Evolutionary conservation across 2,329 filamentous ascomycete species (phyloP), one percentile per base, ranked within the genome.

Genomic region (Alternaria sp.): DNA sequence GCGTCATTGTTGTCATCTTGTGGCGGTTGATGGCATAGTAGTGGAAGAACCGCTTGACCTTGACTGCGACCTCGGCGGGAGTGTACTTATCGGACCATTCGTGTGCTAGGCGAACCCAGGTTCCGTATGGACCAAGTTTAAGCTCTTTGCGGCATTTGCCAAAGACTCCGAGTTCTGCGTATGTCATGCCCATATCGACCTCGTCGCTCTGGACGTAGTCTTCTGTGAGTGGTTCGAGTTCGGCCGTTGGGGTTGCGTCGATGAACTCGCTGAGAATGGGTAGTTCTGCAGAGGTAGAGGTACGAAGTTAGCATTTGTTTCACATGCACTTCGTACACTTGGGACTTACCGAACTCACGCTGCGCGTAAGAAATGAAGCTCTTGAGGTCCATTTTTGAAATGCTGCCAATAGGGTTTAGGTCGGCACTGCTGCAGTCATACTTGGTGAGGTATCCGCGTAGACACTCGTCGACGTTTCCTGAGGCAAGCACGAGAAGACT

Each of bases 381-480:
- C 76, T 91, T 92, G 2, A 93, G 81, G 70, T 94, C 91, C 2
- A 84, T 87, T 77, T 93, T 93, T 61, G 82, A 85, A 60, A 89
- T 87, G 11, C 79, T 79, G 23, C 84, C 89, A 55, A 91, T 89
- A 4, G 89, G 89, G 69, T 90, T 81, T 65, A 81, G 81, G 43
- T 71, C 68, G 15, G 83, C 83, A n/a, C 77, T 80, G 8, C 73
- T 79, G 71, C 85, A 87, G 74, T 92, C 90, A 72, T 92, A 92
- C 78, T 92, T 92, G n/a, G 90, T 92, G 21, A 91, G 81, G 75
- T 92, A 80, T 28, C 84, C 85, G 26, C 85, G 81, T 25, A 87
- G 78, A 64, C 81, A 82, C 69, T 87, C 67, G 69, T 87, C 89
- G 8, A 68, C 90, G 71, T 92, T 92, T 2, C 88, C 88, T 20